Evolutionary conservation across 2,329 filamentous ascomycete genomes (phyloP), one percentile per base, ranked within the genome.

Genomic region (Penicillium olsonii): DNA sequence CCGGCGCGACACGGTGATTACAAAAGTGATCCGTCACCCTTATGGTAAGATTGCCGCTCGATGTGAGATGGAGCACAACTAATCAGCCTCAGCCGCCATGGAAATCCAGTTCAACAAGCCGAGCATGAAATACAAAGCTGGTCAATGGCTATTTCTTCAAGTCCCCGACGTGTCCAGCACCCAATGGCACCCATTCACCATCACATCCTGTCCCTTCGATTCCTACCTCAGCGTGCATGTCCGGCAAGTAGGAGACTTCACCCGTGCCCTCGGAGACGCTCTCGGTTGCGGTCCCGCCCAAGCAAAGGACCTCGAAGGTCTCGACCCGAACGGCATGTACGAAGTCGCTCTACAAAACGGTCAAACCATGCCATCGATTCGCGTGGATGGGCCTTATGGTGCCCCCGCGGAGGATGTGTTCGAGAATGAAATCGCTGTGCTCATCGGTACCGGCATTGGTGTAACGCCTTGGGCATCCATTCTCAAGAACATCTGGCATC

Each of bases 121-220:
- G 5, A 94, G 88, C 50, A 95, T 99, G 87, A 90, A 85, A 67
- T 99, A 99, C 84, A 97, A 96, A 81, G 88, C 94, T 12, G 94
- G 94, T 26, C 94, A 99, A 75, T 99, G 92, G 92, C 84, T 97
- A 31, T 97, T 97, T 78, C 80, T 99, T 52, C 92, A 97, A 70
- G 86, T 95, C 19, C 94, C 94, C 0, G 87, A 88, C 6, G 84
- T 99, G 45, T 96, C 90, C 57, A 83, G 80, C 62, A 86, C 90
- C 67, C 91, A 99, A 76, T 99, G 94, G 94, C 94, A 99, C 74
- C 94, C 94, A 1, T 99, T 97, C 70, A 99, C 94, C 66, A 97
- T 99, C 72, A 99, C 94, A 2, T 97, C 94, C 9, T 99, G 94
- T 73, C 94, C 94, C 5, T 94, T 90, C 66, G 94, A 99, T 64